Percentiles rank a stretch among this genome's conserved stretches.
These are phyloP conservation scores for Ceratocystis colombiana DNA, from an alignment of 2,329 filamentous ascomycete genomes.

Conservation along the genomic window DNA sequence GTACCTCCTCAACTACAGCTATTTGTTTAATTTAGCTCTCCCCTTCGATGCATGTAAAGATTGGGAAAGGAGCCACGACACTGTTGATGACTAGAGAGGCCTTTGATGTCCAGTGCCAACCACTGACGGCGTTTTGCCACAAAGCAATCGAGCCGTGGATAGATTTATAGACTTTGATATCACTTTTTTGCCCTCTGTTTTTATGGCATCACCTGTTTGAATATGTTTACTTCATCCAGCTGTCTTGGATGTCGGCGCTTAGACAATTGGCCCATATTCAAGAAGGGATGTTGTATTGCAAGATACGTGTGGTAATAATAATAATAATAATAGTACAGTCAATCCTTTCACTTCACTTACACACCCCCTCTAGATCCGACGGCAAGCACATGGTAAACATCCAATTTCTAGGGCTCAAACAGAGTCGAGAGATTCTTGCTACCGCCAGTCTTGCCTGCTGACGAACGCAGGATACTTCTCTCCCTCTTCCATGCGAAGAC, in stretches of 20 bases:
- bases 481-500: conserved; percentile 48
- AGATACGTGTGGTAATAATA: conserved; percentile 22
- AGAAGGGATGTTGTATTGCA: conserved; percentile 19
- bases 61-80: conserved; percentile 16
- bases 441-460: conserved; percentile 22
- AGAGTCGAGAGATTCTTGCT: conserved; percentile 26
- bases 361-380: neutral
- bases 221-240: neutral
- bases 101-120: neutral
- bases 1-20: neutral
- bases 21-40: neutral
- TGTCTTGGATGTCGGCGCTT: neutral
- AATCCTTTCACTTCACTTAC: conserved; percentile 12
- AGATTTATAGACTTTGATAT: conserved; percentile 15
- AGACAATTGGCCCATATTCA: neutral
- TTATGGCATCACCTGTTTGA: neutral
- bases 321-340: conserved; percentile 23
- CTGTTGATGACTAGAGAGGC: neutral
- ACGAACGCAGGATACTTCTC: conserved; percentile 34
- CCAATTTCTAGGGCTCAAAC: conserved; percentile 23
- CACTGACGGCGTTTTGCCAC: neutral
- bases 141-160: neutral
- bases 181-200: neutral
- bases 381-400: neutral
- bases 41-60: neutral